Evolutionary conservation across 2,329 filamentous ascomycete genomes (phyloP).

Genomic region (Aspergillus amoenus): DNA sequence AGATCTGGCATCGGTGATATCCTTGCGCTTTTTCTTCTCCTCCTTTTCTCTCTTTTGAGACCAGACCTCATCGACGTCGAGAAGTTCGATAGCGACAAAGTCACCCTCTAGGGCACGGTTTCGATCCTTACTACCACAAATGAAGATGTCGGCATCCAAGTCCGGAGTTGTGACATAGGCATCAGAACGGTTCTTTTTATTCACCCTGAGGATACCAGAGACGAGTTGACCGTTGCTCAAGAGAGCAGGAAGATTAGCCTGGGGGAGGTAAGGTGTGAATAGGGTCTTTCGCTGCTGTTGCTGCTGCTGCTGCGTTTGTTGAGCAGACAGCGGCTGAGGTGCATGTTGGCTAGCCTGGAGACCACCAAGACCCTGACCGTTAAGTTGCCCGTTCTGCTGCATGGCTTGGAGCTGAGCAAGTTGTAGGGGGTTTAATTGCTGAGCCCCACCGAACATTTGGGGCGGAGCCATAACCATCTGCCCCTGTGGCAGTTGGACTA

Average conservation of each 20-base stretch:
- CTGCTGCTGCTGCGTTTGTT: slow-evolving; percentile 68
- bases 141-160: slow-evolving; percentile 97
- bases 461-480: slow-evolving; percentile 78
- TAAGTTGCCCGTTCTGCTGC: slow-evolving; percentile 86
- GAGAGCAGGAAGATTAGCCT: slow-evolving; percentile 87
- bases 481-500: slow-evolving; percentile 79
- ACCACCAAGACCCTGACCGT: slow-evolving; percentile 71
- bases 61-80: slow-evolving; percentile 98
- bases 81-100: slow-evolving; percentile 88
- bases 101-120: slow-evolving; percentile 97
- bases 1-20: slow-evolving; percentile 87
- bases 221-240: slow-evolving; percentile 91
- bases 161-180: slow-evolving; percentile 95
- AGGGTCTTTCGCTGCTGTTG: slow-evolving; percentile 97
- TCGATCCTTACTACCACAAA: slow-evolving; percentile 97
- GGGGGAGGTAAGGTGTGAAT: slow-evolving; percentile 95
- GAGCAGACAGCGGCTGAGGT: slow-evolving; percentile 58
- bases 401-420: slow-evolving; percentile 88
- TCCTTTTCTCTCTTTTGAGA: slow-evolving; percentile 98
- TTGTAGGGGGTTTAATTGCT: slow-evolving; percentile 84
- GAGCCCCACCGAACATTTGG: slow-evolving; percentile 76
- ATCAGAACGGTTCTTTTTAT: slow-evolving; percentile 99
- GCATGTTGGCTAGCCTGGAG: slow-evolving; percentile 70
- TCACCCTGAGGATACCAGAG: slow-evolving; percentile 92
- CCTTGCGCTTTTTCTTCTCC: slow-evolving; percentile 99